Conservation (phyloP, 78 protist genomes). For the Emiliania huxleyi region DNA sequence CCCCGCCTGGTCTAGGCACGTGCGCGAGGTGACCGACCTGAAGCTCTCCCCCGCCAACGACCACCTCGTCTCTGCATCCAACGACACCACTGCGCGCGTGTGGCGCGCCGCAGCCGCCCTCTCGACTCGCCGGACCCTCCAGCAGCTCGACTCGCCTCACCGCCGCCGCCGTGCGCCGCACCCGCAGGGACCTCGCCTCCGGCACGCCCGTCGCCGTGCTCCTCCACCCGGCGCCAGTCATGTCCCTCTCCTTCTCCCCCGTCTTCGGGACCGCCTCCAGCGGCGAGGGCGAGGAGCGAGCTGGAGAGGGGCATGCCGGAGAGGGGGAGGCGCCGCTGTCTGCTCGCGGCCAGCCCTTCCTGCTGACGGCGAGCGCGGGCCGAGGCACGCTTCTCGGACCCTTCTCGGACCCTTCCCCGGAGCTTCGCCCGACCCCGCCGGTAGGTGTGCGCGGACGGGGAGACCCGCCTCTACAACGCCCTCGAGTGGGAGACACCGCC, state of each 20-base stretch:
- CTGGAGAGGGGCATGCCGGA: not conserved
- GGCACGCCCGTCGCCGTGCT: not conserved
- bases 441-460: not conserved
- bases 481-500: not conserved
- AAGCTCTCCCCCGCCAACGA: not conserved
- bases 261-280: not conserved
- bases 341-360: not conserved
- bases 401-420: no score
- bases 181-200: not conserved
- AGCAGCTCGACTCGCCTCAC: no score
- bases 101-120: no score
- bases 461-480: not conserved
- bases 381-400: no score
- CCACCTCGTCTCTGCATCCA: not conserved
- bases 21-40: not conserved
- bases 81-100: not conserved
- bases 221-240: not conserved
- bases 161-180: no score
- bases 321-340: not conserved
- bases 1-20: no score
- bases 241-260: not conserved
- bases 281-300: no score
- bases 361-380: not conserved
- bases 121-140: no score
- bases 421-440: no score